A percentile compares a stretch with the other conserved stretches of the same genome.
Evolutionary conservation across 1,139 yeast genomes (phyloP).

Genomic region (Eremothecium gossypii): DNA sequence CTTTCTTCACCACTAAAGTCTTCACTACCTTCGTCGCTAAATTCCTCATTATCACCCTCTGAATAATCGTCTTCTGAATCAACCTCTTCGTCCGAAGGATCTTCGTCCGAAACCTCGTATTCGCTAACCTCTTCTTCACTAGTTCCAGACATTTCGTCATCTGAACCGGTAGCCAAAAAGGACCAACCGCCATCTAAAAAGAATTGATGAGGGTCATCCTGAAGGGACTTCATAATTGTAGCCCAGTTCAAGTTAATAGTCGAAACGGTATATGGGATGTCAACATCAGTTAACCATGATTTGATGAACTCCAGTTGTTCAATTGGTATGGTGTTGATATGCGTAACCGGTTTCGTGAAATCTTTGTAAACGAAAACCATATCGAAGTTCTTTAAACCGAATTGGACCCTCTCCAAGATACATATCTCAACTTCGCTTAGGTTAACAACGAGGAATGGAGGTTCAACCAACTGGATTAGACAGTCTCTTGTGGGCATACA

Average conservation of each 20-base stretch:
- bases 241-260: slow-evolving; percentile 95
- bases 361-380: slow-evolving; percentile 92
- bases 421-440: slow-evolving; percentile 90
- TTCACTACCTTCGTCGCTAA: slow-evolving; percentile 39
- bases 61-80: slow-evolving; percentile 42
- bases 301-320: slow-evolving; percentile 85
- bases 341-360: slow-evolving; percentile 77
- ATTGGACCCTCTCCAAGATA: slow-evolving; percentile 93
- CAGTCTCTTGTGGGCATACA: slow-evolving; percentile 98
- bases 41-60: slow-evolving; percentile 34
- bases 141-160: slow-evolving; percentile 52
- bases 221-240: slow-evolving; percentile 88
- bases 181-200: slow-evolving; percentile 95
- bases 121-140: slow-evolving; percentile 39
- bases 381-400: slow-evolving; percentile 93
- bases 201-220: slow-evolving; percentile 89
- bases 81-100: slow-evolving; percentile 69
- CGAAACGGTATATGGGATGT: slow-evolving; percentile 89
- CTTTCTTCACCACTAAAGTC: slow-evolving; percentile 42
- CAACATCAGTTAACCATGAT: slow-evolving; percentile 94
- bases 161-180: slow-evolving; percentile 68
- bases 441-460: slow-evolving; percentile 88
- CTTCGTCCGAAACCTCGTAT: slow-evolving; percentile 41
- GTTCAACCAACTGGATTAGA: slow-evolving; percentile 85
- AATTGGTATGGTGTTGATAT: slow-evolving; percentile 91